Evolutionary conservation across 768 basidiomycete genomes (phyloP).

Genomic region (Leccinum disarticulatum): DNA sequence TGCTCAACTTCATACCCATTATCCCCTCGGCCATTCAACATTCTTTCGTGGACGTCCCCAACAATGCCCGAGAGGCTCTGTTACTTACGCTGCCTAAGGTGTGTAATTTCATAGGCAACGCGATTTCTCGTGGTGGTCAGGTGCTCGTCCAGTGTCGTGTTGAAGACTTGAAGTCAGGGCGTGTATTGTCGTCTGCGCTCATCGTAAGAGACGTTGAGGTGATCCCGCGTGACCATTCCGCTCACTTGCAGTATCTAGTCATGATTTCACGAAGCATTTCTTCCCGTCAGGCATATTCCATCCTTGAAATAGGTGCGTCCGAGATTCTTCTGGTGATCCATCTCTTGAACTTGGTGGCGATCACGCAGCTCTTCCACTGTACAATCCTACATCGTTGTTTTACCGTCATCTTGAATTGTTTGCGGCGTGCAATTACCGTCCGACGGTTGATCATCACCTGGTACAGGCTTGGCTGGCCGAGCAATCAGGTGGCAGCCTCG

Average conservation of each 20-base stretch:
- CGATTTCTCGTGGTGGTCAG: slow-evolving; percentile 39
- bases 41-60: slow-evolving; percentile 43
- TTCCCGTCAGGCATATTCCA: slow-evolving; percentile 38
- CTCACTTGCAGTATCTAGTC: slow-evolving; percentile 34
- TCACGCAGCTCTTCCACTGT: slow-evolving; percentile 49
- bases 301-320: slow-evolving; percentile 45
- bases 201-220: slow-evolving; percentile 38
- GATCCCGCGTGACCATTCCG: neutral
- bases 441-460: slow-evolving; percentile 40
- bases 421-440: slow-evolving; percentile 40
- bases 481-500: slow-evolving; percentile 20
- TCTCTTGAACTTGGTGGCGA: slow-evolving; percentile 1
- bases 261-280: slow-evolving; percentile 44
- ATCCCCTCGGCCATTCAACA: slow-evolving; percentile 36
- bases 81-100: slow-evolving; percentile 46
- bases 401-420: slow-evolving; percentile 48
- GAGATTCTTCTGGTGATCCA: neutral
- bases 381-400: slow-evolving; percentile 49
- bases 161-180: slow-evolving; percentile 56
- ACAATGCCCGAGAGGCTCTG: slow-evolving; percentile 39
- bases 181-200: slow-evolving; percentile 52
- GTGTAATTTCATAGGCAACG: slow-evolving; percentile 46
- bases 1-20: slow-evolving; percentile 39
- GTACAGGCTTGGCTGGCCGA: slow-evolving; percentile 40
- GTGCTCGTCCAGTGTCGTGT: slow-evolving; percentile 55